These are phyloP conservation scores for Tetraselmis chui DNA, from an alignment of 139 green algal species.

Conservation along the genomic window DNA sequence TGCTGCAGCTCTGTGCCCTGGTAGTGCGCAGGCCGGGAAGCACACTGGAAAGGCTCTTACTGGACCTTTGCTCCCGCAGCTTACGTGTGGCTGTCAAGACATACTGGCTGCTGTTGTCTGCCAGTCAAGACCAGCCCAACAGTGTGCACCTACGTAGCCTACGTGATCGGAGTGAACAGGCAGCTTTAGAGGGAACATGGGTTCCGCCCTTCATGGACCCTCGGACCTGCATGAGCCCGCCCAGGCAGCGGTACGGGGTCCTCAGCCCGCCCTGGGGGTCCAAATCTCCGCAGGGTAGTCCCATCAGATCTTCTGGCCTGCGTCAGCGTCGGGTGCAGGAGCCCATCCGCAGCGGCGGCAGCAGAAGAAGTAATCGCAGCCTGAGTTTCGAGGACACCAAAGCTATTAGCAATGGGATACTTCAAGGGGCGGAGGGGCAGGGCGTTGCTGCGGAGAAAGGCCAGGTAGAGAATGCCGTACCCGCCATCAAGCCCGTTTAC, in stretches of 20 bases:
- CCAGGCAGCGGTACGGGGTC: neutral
- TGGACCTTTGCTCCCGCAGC: conserved; percentile 70
- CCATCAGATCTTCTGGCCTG: neutral
- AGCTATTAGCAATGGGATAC: too few relatives aligned
- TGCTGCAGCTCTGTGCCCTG: conserved; percentile 82
- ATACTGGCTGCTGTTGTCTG: conserved; percentile 85
- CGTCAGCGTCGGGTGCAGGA: neutral
- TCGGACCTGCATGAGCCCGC: neutral
- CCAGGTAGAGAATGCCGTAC: neutral
- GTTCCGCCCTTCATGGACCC: conserved; percentile 17
- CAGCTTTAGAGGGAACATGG: conserved; percentile 72
- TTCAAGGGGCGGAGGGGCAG: too few relatives aligned
- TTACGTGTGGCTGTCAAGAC: conserved; percentile 83
- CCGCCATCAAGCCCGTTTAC: neutral
- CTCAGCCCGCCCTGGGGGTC: neutral
- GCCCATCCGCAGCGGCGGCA: too few relatives aligned
- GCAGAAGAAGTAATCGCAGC: too few relatives aligned
- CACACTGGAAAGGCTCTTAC: conserved; percentile 67
- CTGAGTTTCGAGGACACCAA: too few relatives aligned
- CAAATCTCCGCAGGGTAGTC: too few relatives aligned
- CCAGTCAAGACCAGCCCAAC: conserved; percentile 76
- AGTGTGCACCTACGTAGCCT: conserved; percentile 39
- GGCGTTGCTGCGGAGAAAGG: neutral
- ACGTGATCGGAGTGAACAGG: conserved; percentile 54
- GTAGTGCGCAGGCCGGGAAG: conserved; percentile 44